These are phyloP conservation scores for Lepidium sativum DNA, from an alignment of 345 rosid species.

Conservation along the genomic window DNA sequence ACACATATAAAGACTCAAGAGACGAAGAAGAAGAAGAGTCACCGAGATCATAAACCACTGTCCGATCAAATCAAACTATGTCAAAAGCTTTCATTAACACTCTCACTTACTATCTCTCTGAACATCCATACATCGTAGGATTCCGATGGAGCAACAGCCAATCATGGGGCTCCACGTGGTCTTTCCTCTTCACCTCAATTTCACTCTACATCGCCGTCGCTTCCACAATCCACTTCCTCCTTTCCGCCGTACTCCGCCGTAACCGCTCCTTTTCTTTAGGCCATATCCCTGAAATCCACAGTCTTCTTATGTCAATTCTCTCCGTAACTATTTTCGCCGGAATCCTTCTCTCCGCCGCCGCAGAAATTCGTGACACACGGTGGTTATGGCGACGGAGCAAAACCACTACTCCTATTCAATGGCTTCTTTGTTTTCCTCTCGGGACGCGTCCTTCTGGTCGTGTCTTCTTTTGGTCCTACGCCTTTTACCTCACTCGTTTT, in stretches of 20 bases:
- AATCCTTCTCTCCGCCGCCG: constrained; percentile 70
- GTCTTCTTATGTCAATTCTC: constrained; percentile 57
- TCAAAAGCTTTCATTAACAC: constrained; percentile 18
- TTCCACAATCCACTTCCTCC: constrained; percentile 41
- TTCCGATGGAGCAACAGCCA: constrained; percentile 91
- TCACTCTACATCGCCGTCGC: constrained; percentile 44
- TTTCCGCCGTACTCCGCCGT: constrained; percentile 37
- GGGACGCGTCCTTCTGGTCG: constrained; percentile 94
- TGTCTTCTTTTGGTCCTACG: constrained; percentile 94
- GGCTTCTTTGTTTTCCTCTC: constrained; percentile 90
- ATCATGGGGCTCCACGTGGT: constrained; percentile 92
- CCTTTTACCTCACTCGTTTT: constrained; percentile 70
- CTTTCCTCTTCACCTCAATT: constrained; percentile 60
- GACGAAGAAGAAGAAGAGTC: constrained; percentile 3
- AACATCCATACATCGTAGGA: constrained; percentile 62
- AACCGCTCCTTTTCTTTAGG: constrained; percentile 49
- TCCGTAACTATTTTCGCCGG: constrained; percentile 68
- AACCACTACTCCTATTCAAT: constrained; percentile 71
- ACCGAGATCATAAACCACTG: constrained; percentile 10
- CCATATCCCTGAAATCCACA: constrained; percentile 60
- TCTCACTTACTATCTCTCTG: constrained; percentile 53
- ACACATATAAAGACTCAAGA: background rate
- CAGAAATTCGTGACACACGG: constrained; percentile 76
- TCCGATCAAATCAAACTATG: constrained; percentile 14
- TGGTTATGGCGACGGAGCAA: constrained; percentile 72